Base-by-base conservation (phyloP, 306 rosid genomes). In the Cicer bijugum region DNA sequence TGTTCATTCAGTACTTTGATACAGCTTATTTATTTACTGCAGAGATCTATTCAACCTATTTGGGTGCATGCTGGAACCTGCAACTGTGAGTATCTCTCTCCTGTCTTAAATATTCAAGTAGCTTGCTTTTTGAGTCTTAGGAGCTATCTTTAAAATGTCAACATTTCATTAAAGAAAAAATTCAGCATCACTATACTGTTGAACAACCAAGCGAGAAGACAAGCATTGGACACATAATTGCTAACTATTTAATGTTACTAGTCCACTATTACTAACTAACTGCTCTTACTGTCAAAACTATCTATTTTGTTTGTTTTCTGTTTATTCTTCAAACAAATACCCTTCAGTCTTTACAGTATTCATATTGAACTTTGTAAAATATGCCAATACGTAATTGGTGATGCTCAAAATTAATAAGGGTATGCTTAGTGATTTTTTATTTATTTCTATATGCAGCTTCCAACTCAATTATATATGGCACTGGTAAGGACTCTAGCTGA, bases 61-160 rank as follows among this genome's bases (percentile, higher is more conserved):
- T 33, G 98, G 98, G 71, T 92, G 97, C 89, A 7, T 80, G 76
- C 82, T 90, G 74, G 98, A 92, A 79, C 96, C 98, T 50, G 89
- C 96, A 76, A 92, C 98, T 38, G 98, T 92, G 80, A 85, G 97
- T 82, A 33, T 68, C 71, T 78, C 71, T 71, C 69, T 35, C 14
- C 20, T 75, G 17, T 69, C 59, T 70, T 70, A 46, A 43, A 65
- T 51, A 12, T 68, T 53, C 19, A 74, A 15, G 55, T 62, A 68
- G 45, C 44, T 5, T 15, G 20, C 48, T 12, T 39, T 58, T 60
- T 68, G 6, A 58, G 53, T 47, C 52, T 53, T 68, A 6, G 43
- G 55, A 69, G 64, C 17, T 12, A 77, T 61, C 74, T 75, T 53
- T 33, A 53, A 61, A 80, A 63, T 70, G 53, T 66, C 44, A 35